Evolutionary conservation across 345 rosid genomes (phyloP).

Genomic region (Passiflora organensis): DNA sequence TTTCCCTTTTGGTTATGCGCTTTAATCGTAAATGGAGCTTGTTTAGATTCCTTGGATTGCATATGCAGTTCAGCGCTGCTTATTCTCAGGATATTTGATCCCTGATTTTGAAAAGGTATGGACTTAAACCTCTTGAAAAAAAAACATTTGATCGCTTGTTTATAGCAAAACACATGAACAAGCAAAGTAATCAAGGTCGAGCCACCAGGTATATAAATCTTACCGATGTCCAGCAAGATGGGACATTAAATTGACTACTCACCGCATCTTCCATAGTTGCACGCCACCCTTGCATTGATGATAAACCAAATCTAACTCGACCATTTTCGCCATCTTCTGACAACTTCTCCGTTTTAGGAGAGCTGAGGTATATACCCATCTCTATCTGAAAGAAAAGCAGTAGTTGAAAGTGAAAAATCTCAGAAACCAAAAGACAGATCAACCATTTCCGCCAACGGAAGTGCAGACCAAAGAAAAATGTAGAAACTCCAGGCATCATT

Average conservation of each 20-base stretch:
- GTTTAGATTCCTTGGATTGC: too few species aligned
- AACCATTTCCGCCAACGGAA: too few species aligned
- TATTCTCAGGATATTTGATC: too few species aligned
- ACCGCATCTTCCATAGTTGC: conserved; percentile 98
- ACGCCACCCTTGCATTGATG: conserved; percentile 99
- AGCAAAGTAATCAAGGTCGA: background rate
- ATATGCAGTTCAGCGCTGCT: too few species aligned
- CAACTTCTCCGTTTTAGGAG: conserved; percentile 88
- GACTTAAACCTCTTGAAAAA: too few species aligned
- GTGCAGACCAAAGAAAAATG: too few species aligned
- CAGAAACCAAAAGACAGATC: background rate
- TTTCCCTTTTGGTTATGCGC: too few species aligned
- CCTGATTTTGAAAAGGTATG: too few species aligned
- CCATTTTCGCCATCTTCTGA: conserved; percentile 84
- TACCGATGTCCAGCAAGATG: background rate
- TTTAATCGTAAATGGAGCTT: too few species aligned
- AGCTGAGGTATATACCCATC: conserved; percentile 93
- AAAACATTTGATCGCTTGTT: too few species aligned
- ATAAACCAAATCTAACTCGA: conserved; percentile 73
- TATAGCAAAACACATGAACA: too few species aligned
- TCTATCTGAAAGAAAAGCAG: conserved; percentile 20
- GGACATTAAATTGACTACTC: conserved; percentile 31
- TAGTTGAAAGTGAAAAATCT: background rate
- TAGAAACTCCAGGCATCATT: too few species aligned
- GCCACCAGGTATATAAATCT: background rate